Evolutionary conservation across 257 asterid species (phyloP).

Genomic region (Lycium ferocissimum): DNA sequence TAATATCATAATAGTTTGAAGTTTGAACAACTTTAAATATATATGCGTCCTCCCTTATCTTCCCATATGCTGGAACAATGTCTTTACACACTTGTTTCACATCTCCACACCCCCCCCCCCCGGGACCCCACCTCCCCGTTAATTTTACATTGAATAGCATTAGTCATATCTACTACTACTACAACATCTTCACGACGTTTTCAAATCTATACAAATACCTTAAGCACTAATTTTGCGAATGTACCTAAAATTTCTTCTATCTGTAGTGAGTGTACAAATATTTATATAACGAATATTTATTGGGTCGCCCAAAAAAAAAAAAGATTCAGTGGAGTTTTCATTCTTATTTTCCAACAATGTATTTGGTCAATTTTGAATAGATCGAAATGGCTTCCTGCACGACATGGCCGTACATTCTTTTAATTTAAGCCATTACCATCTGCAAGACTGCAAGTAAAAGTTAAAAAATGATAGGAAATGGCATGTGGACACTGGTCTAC

Average conservation of each 20-base stretch:
- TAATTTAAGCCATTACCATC: background rate
- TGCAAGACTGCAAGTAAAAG: background rate
- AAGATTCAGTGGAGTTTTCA: background rate
- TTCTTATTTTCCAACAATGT: background rate
- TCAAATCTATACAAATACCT: background rate
- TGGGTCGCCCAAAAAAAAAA: background rate
- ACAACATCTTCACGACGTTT: background rate
- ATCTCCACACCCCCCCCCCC: background rate
- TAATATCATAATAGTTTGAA: too few relatives aligned
- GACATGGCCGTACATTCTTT: background rate
- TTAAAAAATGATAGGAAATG: constrained; percentile 26
- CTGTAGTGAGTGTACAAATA: background rate
- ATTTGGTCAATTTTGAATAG: background rate
- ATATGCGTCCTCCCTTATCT: too few relatives aligned
- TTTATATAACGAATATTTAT: background rate
- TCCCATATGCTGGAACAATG: background rate
- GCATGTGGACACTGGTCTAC: constrained; percentile 40
- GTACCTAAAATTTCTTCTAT: background rate
- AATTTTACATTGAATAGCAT: background rate
- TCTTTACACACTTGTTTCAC: background rate
- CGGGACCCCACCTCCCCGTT: too few relatives aligned
- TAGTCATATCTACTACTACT: background rate
- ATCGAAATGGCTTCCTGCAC: background rate
- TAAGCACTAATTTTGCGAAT: background rate
- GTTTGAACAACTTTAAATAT: background rate